A percentile compares a stretch with the other conserved stretches of the same genome.
Evolutionary conservation across 192 early-diverging fungal genomes (phyloP).

Genomic region (Coemansia erecta): DNA sequence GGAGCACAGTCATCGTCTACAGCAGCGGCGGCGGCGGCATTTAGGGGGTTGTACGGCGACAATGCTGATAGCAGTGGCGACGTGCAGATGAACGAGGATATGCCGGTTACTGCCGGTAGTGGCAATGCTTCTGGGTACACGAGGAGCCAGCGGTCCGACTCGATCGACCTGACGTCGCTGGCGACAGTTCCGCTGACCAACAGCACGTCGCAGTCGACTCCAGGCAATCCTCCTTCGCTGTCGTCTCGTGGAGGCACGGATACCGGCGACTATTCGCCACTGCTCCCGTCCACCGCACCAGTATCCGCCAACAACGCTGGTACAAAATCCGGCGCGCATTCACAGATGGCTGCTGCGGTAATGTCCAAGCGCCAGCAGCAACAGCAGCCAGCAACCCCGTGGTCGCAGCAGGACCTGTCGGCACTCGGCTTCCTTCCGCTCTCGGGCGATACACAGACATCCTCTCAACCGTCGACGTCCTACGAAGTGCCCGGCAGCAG

Average conservation of each 20-base stretch:
- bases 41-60: not conserved
- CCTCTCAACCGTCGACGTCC: not conserved
- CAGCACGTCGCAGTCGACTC: not conserved
- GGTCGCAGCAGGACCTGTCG: constrained; percentile 25
- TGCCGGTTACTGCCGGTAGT: too few relatives aligned
- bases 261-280: too few relatives aligned
- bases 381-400: constrained; percentile 18
- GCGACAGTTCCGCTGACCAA: constrained; percentile 26
- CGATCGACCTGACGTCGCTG: constrained; percentile 37
- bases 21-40: not conserved
- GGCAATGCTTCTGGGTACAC: constrained; percentile 1
- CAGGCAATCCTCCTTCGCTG: too few relatives aligned
- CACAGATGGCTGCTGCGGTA: constrained; percentile 42
- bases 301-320: not conserved
- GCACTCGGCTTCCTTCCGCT: constrained; percentile 27
- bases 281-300: not conserved
- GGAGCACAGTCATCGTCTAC: too few relatives aligned
- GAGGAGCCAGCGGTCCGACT: constrained; percentile 37
- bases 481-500: constrained; percentile 8
- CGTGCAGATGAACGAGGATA: constrained; percentile 20
- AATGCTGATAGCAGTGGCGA: constrained; percentile 9
- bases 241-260: too few relatives aligned
- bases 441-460: not conserved
- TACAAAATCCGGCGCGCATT: constrained; percentile 28
- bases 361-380: constrained; percentile 25